Percentiles rank a stretch among this genome's conserved stretches.
These are phyloP conservation scores for Uronychia setigera DNA, from an alignment of 73 alveolate genomes.

Conservation along the genomic window DNA sequence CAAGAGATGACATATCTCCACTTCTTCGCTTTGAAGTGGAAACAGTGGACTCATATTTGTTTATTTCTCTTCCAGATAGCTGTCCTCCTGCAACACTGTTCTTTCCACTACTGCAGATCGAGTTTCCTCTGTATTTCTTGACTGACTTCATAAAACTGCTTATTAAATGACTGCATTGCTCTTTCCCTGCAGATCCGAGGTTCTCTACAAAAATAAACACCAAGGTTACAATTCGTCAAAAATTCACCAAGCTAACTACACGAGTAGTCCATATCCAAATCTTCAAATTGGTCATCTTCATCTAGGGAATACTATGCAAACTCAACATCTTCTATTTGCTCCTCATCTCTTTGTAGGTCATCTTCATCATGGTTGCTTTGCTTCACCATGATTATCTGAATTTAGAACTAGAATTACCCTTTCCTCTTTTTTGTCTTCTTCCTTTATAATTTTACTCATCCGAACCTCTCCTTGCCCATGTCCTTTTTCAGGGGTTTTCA, in stretches of 20 bases:
- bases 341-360: neutral
- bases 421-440: constrained; percentile 17
- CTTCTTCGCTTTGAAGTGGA: neutral
- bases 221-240: constrained; percentile 8
- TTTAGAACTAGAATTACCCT: constrained; percentile 8
- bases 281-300: constrained; percentile 41
- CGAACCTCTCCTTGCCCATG: constrained; percentile 3
- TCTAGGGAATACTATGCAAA: constrained; percentile 42
- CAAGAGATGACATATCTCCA: neutral
- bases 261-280: constrained; percentile 50
- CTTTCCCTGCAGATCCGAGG: neutral
- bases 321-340: constrained; percentile 19
- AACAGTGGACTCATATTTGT: neutral
- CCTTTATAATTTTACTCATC: too few species aligned
- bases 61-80: neutral
- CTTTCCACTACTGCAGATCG: too few species aligned
- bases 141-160: neutral
- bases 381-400: constrained; percentile 10
- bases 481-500: neutral
- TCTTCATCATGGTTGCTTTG: neutral
- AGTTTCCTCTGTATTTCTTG: too few species aligned
- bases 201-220: neutral
- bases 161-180: neutral
- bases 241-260: constrained; percentile 52
- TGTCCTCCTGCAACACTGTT: too few species aligned